phyloP scores from a whole-genome alignment of 371 early-diverging fungal species.

The Mucor circinelloides region DNA sequence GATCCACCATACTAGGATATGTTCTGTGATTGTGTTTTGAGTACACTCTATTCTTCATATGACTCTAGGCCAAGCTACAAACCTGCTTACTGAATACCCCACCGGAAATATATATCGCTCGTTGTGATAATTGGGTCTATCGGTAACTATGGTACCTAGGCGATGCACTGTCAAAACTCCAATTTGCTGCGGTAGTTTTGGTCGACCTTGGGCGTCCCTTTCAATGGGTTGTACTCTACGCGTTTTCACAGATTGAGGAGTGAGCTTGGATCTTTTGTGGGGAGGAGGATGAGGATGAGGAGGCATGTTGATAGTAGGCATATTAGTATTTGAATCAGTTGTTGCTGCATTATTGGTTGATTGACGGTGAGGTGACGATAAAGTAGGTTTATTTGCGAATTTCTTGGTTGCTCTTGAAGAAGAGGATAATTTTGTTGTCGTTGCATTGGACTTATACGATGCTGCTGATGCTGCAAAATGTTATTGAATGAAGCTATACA shows the following conservation, averaged over 20 bases:
- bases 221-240: slow-evolving; percentile 66
- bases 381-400: slow-evolving; percentile 2
- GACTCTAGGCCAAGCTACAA: not conserved
- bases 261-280: slow-evolving; percentile 47
- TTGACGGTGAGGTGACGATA: not conserved
- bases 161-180: slow-evolving; percentile 79
- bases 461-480: not conserved
- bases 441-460: not conserved
- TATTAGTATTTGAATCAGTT: not conserved
- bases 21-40: slow-evolving; percentile 33
- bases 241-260: slow-evolving; percentile 38
- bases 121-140: slow-evolving; percentile 84
- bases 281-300: slow-evolving; percentile 40
- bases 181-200: slow-evolving; percentile 78
- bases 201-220: slow-evolving; percentile 69
- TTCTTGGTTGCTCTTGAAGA: slow-evolving; percentile 4
- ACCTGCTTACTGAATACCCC: slow-evolving; percentile 74
- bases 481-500: not conserved
- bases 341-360: not conserved
- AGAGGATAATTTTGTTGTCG: not conserved
- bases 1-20: slow-evolving; percentile 79
- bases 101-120: slow-evolving; percentile 93
- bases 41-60: not conserved
- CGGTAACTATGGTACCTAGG: slow-evolving; percentile 77
- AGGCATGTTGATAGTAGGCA: not conserved